phyloP scores from a whole-genome alignment of 805 yeast species.

The Candida schatavii region DNA sequence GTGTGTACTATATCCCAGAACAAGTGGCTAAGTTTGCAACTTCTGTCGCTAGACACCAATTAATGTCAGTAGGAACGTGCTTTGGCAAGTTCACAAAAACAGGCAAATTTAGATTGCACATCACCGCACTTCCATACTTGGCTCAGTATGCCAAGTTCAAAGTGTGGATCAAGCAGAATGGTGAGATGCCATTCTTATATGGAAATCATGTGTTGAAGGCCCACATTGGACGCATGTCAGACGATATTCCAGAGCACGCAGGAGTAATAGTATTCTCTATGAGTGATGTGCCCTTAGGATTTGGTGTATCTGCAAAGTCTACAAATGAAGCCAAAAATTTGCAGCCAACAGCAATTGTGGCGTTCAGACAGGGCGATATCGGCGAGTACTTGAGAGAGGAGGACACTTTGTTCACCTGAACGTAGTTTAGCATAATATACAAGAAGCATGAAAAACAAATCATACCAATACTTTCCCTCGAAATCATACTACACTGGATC shows the following conservation, averaged over 20 bases:
- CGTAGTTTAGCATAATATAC: too few species aligned
- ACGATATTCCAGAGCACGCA: slow-evolving; percentile 96
- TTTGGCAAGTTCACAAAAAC: slow-evolving; percentile 97
- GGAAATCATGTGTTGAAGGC: slow-evolving; percentile 97
- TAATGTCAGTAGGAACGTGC: slow-evolving; percentile 92
- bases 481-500: too few species aligned
- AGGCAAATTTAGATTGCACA: slow-evolving; percentile 92
- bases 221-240: slow-evolving; percentile 94
- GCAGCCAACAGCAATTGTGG: slow-evolving; percentile 93
- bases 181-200: slow-evolving; percentile 97
- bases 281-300: slow-evolving; percentile 91
- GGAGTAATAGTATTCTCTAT: slow-evolving; percentile 90
- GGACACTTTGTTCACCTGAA: slow-evolving; percentile 84
- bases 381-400: slow-evolving; percentile 98
- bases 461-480: too few species aligned
- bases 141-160: slow-evolving; percentile 89
- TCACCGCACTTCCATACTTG: slow-evolving; percentile 81
- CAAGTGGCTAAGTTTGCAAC: slow-evolving; percentile 84
- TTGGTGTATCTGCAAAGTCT: slow-evolving; percentile 91
- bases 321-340: slow-evolving; percentile 83
- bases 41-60: slow-evolving; percentile 79
- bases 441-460: too few species aligned
- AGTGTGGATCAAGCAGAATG: slow-evolving; percentile 94
- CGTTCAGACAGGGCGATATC: slow-evolving; percentile 95
- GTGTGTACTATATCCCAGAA: slow-evolving; percentile 91